phyloP scores from a whole-genome alignment of 2,329 filamentous ascomycete genomes.

The Aureobasidium namibiae region DNA sequence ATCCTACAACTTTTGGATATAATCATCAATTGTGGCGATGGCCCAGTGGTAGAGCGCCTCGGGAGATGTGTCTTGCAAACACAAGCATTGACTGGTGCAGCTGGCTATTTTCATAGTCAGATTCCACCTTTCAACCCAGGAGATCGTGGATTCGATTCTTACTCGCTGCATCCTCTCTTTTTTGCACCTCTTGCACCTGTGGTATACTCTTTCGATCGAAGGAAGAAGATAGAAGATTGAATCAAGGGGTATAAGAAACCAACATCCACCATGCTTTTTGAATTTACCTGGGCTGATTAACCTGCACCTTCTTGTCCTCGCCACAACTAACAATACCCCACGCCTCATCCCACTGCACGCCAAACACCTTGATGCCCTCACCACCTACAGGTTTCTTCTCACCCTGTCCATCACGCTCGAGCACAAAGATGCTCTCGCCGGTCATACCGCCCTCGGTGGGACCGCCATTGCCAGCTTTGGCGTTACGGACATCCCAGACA shows the following conservation, averaged over 20 bases:
- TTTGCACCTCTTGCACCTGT: background rate
- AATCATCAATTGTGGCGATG: background rate
- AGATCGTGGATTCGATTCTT: background rate
- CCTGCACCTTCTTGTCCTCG: slow-evolving; percentile 90
- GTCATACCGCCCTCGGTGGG: slow-evolving; percentile 37
- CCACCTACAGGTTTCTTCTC: slow-evolving; percentile 55
- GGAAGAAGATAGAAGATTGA: too few relatives aligned
- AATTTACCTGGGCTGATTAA: slow-evolving; percentile 51
- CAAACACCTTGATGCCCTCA: slow-evolving; percentile 84
- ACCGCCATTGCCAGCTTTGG: slow-evolving; percentile 41
- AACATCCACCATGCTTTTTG: background rate
- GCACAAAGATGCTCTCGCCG: slow-evolving; percentile 67
- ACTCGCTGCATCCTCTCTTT: background rate
- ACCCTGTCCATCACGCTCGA: slow-evolving; percentile 65
- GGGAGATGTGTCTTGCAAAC: background rate
- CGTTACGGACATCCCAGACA: slow-evolving; percentile 71
- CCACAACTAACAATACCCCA: slow-evolving; percentile 86
- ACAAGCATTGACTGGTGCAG: background rate
- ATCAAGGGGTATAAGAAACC: background rate
- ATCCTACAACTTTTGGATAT: too few relatives aligned
- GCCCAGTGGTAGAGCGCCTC: background rate
- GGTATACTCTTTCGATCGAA: background rate
- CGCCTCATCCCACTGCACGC: slow-evolving; percentile 74
- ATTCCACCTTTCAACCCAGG: background rate
- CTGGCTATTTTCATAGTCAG: background rate